phyloP scores from a whole-genome alignment of 2,329 filamentous ascomycete species.

The Aspergillus piperis region DNA sequence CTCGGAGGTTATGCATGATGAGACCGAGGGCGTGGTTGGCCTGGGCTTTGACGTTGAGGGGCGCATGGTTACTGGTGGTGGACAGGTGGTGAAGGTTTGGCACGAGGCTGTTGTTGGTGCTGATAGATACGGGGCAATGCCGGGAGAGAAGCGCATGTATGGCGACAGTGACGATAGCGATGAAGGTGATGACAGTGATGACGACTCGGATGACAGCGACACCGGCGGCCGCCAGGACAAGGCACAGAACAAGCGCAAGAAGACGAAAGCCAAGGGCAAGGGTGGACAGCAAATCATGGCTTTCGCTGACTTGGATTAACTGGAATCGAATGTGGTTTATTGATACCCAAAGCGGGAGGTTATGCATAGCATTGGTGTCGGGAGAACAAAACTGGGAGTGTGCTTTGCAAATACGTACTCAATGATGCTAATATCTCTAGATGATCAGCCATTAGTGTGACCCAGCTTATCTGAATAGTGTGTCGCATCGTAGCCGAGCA shows the following conservation, averaged over 20 bases:
- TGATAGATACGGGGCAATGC: constrained; percentile 46
- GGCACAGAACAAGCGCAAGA: constrained; percentile 52
- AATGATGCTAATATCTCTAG: not conserved
- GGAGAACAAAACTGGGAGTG: not conserved
- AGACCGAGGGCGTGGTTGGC: constrained; percentile 79
- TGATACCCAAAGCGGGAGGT: constrained; percentile 16
- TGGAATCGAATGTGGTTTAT: constrained; percentile 12
- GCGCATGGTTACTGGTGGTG: constrained; percentile 86
- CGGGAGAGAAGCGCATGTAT: constrained; percentile 37
- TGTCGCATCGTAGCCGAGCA: no score
- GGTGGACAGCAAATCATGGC: constrained; percentile 44
- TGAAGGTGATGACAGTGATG: constrained; percentile 51
- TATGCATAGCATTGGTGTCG: constrained; percentile 5
- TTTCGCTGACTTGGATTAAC: constrained; percentile 46
- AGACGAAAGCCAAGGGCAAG: constrained; percentile 47
- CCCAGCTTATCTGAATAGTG: not conserved
- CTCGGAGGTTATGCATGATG: constrained; percentile 71
- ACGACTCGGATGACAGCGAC: constrained; percentile 40
- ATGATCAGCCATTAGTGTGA: not conserved
- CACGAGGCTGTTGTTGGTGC: constrained; percentile 64
- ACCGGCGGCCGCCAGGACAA: constrained; percentile 18
- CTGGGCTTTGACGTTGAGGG: constrained; percentile 83
- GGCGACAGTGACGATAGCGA: constrained; percentile 40
- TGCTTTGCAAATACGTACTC: not conserved
- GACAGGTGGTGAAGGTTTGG: constrained; percentile 87